These are phyloP conservation scores for Nyctanthes arbortristis DNA, from an alignment of 257 asterid genomes.

Conservation along the genomic window DNA sequence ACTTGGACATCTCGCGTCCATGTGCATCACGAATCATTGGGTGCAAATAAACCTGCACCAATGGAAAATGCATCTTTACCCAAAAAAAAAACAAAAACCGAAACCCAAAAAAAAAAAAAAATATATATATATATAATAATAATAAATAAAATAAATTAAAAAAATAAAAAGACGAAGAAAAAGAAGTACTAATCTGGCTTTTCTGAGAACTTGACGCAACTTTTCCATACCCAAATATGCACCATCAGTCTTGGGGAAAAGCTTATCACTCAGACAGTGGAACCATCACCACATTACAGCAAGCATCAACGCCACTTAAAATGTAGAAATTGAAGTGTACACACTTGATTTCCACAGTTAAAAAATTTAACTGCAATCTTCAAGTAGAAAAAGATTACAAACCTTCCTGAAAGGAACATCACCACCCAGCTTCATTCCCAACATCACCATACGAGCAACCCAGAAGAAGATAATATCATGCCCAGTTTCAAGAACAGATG, in stretches of 20 bases:
- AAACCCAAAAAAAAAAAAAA: too few species aligned
- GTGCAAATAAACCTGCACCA: slow-evolving; percentile 80
- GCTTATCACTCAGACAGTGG: neutral
- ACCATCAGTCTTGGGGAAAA: too few species aligned
- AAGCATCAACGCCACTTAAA: slow-evolving; percentile 17
- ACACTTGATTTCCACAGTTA: neutral
- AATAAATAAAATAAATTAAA: too few species aligned
- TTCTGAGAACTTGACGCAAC: too few species aligned
- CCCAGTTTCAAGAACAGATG: slow-evolving; percentile 94
- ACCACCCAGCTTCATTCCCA: slow-evolving; percentile 95
- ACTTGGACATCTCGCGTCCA: slow-evolving; percentile 99
- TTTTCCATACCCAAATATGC: too few species aligned
- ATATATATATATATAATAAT: too few species aligned
- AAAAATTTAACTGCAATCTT: neutral
- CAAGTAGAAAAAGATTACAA: slow-evolving; percentile 14
- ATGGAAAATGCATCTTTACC: slow-evolving; percentile 11
- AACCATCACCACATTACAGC: slow-evolving; percentile 1
- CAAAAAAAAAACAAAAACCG: slow-evolving; percentile 1
- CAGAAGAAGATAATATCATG: slow-evolving; percentile 92
- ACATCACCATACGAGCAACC: slow-evolving; percentile 99
- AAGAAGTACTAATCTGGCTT: too few species aligned
- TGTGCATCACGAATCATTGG: slow-evolving; percentile 98
- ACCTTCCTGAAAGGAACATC: slow-evolving; percentile 93
- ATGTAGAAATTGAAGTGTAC: neutral
- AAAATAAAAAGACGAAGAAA: too few species aligned